Percentiles rank a stretch among this genome's conserved stretches.
phyloP scores from a whole-genome alignment of 2,329 filamentous ascomycete genomes.

The Exophiala aquamarina region DNA sequence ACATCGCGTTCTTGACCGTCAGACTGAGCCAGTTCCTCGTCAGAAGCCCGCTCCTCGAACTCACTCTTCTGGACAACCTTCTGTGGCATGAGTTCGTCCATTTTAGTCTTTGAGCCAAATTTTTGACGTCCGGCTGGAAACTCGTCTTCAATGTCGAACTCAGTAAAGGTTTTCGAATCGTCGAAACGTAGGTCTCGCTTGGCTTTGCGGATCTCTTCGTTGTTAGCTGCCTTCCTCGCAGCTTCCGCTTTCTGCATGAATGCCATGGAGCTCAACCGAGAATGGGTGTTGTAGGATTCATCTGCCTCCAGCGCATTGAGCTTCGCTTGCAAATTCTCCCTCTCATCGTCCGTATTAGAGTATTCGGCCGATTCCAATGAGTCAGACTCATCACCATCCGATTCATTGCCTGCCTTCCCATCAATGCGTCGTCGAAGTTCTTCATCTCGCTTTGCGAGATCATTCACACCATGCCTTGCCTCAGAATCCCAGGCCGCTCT shows the following conservation, averaged over 20 bases:
- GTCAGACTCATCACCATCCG: conserved; percentile 63
- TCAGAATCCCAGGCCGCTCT: conserved; percentile 87
- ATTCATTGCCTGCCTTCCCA: conserved; percentile 65
- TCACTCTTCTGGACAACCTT: conserved; percentile 47
- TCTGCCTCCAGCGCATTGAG: conserved; percentile 39
- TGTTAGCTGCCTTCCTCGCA: conserved; percentile 73
- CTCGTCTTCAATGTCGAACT: conserved; percentile 56
- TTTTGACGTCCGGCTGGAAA: conserved; percentile 64
- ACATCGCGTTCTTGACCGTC: conserved; percentile 26
- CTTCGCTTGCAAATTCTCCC: conserved; percentile 38
- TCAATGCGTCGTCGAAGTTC: conserved; percentile 78
- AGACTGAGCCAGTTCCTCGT: conserved; percentile 38
- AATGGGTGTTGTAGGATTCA: conserved; percentile 50
- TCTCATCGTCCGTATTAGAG: conserved; percentile 60
- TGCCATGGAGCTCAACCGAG: conserved; percentile 77
- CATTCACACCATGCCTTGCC: conserved; percentile 72
- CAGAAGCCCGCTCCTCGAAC: conserved; percentile 62
- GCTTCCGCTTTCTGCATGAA: conserved; percentile 94
- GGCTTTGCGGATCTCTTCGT: conserved; percentile 70
- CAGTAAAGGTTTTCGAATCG: conserved; percentile 59
- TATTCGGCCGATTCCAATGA: conserved; percentile 62
- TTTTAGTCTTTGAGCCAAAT: conserved; percentile 34
- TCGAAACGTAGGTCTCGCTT: conserved; percentile 67
- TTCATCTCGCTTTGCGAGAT: conserved; percentile 80
- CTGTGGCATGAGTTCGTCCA: conserved; percentile 32